Base-by-base conservation (phyloP, 257 asterid genomes). In the Rhazya stricta region DNA sequence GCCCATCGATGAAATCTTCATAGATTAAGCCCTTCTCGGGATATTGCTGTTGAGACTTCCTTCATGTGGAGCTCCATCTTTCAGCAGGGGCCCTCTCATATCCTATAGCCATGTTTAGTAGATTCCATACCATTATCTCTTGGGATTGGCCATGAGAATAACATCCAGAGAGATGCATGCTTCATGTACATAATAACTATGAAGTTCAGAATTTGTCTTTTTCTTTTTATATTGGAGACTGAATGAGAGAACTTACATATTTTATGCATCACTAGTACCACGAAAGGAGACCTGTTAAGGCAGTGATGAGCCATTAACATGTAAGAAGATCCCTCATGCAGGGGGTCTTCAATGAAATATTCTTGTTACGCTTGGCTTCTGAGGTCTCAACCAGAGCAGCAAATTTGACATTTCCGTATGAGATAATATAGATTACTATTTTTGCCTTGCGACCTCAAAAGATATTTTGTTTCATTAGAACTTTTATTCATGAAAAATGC, bases 61-160 rank as follows among this genome's bases (percentile, higher is more conserved):
- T 43, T 39, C 9, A 3, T 21, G 57, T 21, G 57, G 79, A 56
- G n/a, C 9, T 74, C 67, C 79, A 1, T 32, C 62, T 43, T 43
- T 83, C 82, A 81, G 74, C 71, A 74, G 80, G 50, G 82, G 85
- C 80, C 79, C 68, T 84, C 81, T 83, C n/a, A 84, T 86, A 87
- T 89, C 89, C 92, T 86, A 82, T 89, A 78, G 84, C 89, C 92
- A 79, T 86, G 91, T 45, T 70, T 30, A 89, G 91, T 79, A 71
- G 84, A 29, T 25, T 58, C 37, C 27, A 37, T 58, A 6, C 37
- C 32, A 5, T n/a, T 58, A 10, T 32, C 37, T 27, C 4, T 58
- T 58, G 13, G 30, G 37, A 9, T 29, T 27, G 15, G 66, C 19
- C 19, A 1, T 27, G 67, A 12, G 54, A 0, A 10, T 13, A 13